Evolutionary conservation across 1,139 yeast genomes (phyloP).

Genomic region (Meyerozyma carpophila): DNA sequence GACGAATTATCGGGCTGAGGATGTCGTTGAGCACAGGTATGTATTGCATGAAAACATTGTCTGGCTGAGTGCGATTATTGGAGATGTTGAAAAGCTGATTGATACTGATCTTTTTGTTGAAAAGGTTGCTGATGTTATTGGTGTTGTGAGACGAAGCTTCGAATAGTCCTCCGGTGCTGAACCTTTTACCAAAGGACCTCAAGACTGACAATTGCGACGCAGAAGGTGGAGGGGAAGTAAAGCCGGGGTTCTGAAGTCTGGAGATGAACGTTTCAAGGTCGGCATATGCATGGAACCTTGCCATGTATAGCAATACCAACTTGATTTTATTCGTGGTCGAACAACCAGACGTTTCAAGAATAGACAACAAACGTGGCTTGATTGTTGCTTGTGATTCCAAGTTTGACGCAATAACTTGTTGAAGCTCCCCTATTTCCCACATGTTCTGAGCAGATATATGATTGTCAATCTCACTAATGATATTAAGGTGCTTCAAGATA

Average conservation of each 20-base stretch:
- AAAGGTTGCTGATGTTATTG: slow-evolving; percentile 17
- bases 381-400: slow-evolving; percentile 30
- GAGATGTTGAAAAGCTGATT: slow-evolving; percentile 21
- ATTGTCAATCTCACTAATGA: slow-evolving; percentile 79
- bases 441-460: slow-evolving; percentile 56
- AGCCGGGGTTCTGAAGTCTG: slow-evolving; percentile 24
- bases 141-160: background rate
- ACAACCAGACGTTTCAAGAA: slow-evolving; percentile 20
- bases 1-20: slow-evolving; percentile 19
- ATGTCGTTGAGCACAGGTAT: slow-evolving; percentile 61
- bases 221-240: slow-evolving; percentile 28
- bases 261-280: slow-evolving; percentile 21
- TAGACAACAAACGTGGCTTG: slow-evolving; percentile 19
- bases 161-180: slow-evolving; percentile 4
- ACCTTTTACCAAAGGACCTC: slow-evolving; percentile 24
- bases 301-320: slow-evolving; percentile 65
- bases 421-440: slow-evolving; percentile 86
- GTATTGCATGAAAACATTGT: slow-evolving; percentile 60
- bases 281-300: slow-evolving; percentile 45
- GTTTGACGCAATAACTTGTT: slow-evolving; percentile 76
- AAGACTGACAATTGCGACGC: slow-evolving; percentile 28
- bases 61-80: slow-evolving; percentile 18
- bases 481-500: slow-evolving; percentile 88
- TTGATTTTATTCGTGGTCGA: slow-evolving; percentile 32
- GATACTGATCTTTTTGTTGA: slow-evolving; percentile 20